These are phyloP conservation scores for Picea sitchensis DNA, from an alignment of 75 land plant genomes.

Conservation along the genomic window DNA sequence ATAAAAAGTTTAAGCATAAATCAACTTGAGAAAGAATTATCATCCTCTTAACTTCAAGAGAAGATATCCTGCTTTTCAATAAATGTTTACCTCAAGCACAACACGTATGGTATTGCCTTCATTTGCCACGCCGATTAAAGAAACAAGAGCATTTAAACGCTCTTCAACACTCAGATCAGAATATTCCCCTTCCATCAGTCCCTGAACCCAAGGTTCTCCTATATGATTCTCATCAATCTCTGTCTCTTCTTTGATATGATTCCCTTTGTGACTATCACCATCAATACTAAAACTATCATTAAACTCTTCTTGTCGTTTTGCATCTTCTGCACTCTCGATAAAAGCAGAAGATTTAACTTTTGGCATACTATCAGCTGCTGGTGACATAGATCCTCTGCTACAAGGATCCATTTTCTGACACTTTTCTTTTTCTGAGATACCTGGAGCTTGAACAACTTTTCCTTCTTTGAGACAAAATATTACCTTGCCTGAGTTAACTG, in stretches of 20 bases:
- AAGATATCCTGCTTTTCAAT: not conserved
- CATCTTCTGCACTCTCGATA: too few relatives aligned
- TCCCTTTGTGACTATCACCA: too few relatives aligned
- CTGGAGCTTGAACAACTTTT: not conserved
- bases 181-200: constrained; percentile 89
- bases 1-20: constrained; percentile 2
- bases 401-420: not conserved
- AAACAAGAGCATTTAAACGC: constrained; percentile 92
- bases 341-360: too few relatives aligned
- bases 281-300: too few relatives aligned
- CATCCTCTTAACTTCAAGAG: not conserved
- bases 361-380: too few relatives aligned
- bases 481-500: constrained; percentile 12
- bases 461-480: constrained; percentile 10
- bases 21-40: not conserved
- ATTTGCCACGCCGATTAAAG: constrained; percentile 72
- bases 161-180: constrained; percentile 92
- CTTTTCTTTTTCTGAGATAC: constrained; percentile 10
- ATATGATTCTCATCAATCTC: constrained; percentile 89
- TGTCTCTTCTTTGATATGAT: constrained; percentile 28
- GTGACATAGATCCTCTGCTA: too few relatives aligned
- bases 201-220: constrained; percentile 97
- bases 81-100: constrained; percentile 73
- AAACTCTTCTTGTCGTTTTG: too few relatives aligned
- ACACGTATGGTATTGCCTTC: constrained; percentile 93